Percentiles rank a stretch among this genome's conserved stretches.
Conservation (phyloP, 192 early-diverging fungal genomes). For the Funneliformis geosporum region DNA sequence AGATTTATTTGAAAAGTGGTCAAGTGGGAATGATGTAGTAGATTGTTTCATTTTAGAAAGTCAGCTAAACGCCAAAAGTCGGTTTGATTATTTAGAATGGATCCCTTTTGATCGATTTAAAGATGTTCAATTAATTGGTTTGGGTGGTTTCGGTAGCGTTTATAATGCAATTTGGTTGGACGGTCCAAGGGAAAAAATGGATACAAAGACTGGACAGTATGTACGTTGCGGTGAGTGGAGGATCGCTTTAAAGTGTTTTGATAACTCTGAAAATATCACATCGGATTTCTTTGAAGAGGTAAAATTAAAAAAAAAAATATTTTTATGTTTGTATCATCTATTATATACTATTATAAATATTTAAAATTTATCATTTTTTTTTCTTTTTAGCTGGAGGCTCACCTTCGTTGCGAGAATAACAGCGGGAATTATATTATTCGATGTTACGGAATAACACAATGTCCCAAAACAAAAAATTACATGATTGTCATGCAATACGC, state of each 20-base stretch:
- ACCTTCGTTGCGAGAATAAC: background rate
- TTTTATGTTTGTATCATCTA: background rate
- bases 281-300: conserved; percentile 17
- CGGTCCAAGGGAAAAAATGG: conserved; percentile 9
- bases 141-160: background rate
- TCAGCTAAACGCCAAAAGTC: conserved; percentile 10
- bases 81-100: conserved; percentile 21
- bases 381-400: background rate
- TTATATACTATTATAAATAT: background rate
- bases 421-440: conserved; percentile 4
- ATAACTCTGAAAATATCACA: conserved; percentile 25
- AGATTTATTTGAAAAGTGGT: conserved; percentile 6
- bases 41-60: conserved; percentile 27
- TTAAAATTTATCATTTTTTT: background rate
- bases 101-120: conserved; percentile 21
- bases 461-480: conserved; percentile 37
- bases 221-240: background rate
- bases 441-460: conserved; percentile 17
- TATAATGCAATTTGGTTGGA: conserved; percentile 25
- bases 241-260: conserved; percentile 8
- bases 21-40: conserved; percentile 20
- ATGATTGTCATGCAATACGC: conserved; percentile 45
- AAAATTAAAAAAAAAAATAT: too few relatives aligned
- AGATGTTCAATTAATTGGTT: conserved; percentile 10
- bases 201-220: background rate